Conservation (phyloP, 768 basidiomycete species). For the Mycena kentingensis region DNA sequence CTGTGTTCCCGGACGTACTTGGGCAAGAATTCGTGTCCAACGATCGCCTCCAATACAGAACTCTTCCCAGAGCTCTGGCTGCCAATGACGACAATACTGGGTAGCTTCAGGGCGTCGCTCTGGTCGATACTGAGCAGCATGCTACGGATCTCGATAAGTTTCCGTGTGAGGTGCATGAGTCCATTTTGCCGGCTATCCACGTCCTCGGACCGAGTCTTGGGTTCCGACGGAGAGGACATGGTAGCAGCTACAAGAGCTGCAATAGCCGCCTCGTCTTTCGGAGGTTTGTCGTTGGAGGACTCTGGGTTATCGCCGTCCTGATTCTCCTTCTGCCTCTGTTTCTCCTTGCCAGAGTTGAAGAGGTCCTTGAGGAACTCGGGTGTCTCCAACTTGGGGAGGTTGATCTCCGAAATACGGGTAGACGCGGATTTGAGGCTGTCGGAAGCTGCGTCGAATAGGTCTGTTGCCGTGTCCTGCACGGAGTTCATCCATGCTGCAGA, state of each 20-base stretch:
- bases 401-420: conserved; percentile 59
- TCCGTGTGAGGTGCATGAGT: conserved; percentile 90
- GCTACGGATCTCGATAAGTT: conserved; percentile 92
- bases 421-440: conserved; percentile 65
- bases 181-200: conserved; percentile 68
- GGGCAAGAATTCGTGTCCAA: conserved; percentile 96
- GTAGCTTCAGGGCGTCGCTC: conserved; percentile 89
- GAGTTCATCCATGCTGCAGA: conserved; percentile 66
- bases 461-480: conserved; percentile 71
- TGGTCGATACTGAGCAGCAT: conserved; percentile 97
- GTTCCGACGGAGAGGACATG: conserved; percentile 73
- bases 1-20: conserved; percentile 63
- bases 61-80: conserved; percentile 99
- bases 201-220: conserved; percentile 42
- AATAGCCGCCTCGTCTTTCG: conserved; percentile 62
- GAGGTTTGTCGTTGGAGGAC: conserved; percentile 46
- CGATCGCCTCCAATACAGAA: conserved; percentile 94
- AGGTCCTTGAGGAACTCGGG: conserved; percentile 76
- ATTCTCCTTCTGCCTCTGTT: conserved; percentile 32
- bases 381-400: conserved; percentile 53
- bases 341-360: conserved; percentile 38
- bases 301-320: conserved; percentile 37
- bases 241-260: conserved; percentile 79
- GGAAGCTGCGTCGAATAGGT: conserved; percentile 71
- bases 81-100: conserved; percentile 97